Percentiles rank a stretch among this genome's conserved stretches.
Evolutionary conservation across 2,329 filamentous ascomycete species (phyloP).

Genomic region (Westerdykella ornata): DNA sequence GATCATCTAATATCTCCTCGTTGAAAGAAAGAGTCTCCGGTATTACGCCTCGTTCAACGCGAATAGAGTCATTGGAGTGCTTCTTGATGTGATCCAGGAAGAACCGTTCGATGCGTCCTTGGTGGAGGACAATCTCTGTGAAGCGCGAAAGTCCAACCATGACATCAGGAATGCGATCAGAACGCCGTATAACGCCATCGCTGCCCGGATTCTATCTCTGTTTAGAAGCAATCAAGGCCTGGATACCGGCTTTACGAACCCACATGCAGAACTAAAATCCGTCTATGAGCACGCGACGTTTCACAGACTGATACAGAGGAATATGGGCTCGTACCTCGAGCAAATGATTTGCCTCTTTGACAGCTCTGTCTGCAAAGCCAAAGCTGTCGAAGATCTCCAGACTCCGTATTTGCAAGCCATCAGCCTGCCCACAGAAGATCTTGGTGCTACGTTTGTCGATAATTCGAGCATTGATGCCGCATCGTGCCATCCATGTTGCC

Average conservation of each 20-base stretch:
- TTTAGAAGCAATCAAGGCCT: constrained; percentile 5
- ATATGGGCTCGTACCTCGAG: constrained; percentile 50
- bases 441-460: constrained; percentile 40
- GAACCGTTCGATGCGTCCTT: constrained; percentile 63
- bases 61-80: constrained; percentile 48
- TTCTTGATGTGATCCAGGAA: constrained; percentile 57
- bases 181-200: constrained; percentile 52
- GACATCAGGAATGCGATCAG: constrained; percentile 57
- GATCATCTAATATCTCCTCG: constrained; percentile 44
- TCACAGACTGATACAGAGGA: constrained; percentile 41
- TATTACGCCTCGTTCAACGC: constrained; percentile 52
- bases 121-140: constrained; percentile 61
- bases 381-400: constrained; percentile 54
- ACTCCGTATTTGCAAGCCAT: constrained; percentile 39
- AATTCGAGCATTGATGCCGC: constrained; percentile 37
- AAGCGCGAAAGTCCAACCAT: constrained; percentile 57
- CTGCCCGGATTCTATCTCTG: constrained; percentile 51
- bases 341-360: constrained; percentile 62
- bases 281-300: not conserved
- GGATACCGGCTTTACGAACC: constrained; percentile 15
- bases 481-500: constrained; percentile 38
- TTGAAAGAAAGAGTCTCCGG: constrained; percentile 53
- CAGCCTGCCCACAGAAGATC: constrained; percentile 38
- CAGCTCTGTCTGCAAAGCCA: constrained; percentile 57
- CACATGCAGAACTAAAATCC: constrained; percentile 34